Conservation (phyloP, 805 yeast species). For the Wickerhamiella domercqiae region DNA sequence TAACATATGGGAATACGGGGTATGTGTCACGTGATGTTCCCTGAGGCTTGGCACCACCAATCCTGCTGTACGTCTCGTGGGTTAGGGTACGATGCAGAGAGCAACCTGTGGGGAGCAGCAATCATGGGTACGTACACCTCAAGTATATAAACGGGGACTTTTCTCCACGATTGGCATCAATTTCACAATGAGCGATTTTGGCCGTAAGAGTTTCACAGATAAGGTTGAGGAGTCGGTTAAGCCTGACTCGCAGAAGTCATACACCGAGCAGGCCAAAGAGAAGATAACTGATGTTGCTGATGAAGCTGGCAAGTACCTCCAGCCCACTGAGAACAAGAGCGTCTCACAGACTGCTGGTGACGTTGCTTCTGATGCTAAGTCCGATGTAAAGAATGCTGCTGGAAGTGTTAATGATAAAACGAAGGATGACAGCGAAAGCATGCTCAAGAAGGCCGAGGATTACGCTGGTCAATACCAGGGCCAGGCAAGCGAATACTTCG, state of each 20-base stretch:
- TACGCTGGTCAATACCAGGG: slow-evolving; percentile 8
- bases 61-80: too few species aligned
- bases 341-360: slow-evolving; percentile 55
- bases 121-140: too few species aligned
- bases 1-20: too few species aligned
- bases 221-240: slow-evolving; percentile 50
- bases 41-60: too few species aligned
- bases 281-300: slow-evolving; percentile 50
- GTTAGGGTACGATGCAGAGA: too few species aligned
- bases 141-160: too few species aligned
- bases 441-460: slow-evolving; percentile 20
- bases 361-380: slow-evolving; percentile 38
- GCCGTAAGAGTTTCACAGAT: slow-evolving; percentile 63
- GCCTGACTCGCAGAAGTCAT: slow-evolving; percentile 57
- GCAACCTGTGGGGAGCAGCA: too few species aligned
- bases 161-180: too few species aligned
- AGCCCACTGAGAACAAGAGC: slow-evolving; percentile 39
- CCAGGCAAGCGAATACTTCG: slow-evolving; percentile 18
- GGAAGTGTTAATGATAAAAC: slow-evolving; percentile 41
- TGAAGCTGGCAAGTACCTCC: slow-evolving; percentile 39
- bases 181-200: slow-evolving; percentile 25
- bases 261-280: slow-evolving; percentile 57
- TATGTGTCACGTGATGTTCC: too few species aligned
- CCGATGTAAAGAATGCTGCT: slow-evolving; percentile 32
- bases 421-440: slow-evolving; percentile 25